These are phyloP conservation scores for Diaporthe eres DNA, from an alignment of 2,329 filamentous ascomycete genomes.

Conservation along the genomic window DNA sequence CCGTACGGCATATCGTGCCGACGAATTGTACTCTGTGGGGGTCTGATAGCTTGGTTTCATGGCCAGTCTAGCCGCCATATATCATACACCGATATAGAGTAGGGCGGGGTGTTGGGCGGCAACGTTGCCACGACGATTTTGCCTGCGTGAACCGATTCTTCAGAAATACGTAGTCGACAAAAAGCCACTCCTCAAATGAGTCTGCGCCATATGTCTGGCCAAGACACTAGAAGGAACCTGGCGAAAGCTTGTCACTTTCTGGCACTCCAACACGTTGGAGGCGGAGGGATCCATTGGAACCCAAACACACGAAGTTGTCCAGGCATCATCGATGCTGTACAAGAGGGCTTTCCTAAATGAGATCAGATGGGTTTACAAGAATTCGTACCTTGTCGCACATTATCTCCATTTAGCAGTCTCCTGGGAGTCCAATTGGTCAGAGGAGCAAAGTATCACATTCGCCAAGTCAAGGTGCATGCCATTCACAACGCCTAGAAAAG, in stretches of 20 bases:
- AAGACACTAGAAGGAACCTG: background rate
- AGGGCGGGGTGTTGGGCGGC: background rate
- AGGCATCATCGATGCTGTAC: background rate
- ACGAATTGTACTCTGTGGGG: background rate
- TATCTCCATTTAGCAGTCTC: too few species aligned
- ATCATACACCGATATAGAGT: background rate
- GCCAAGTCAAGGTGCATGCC: background rate
- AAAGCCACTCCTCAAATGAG: background rate
- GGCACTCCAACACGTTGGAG: background rate
- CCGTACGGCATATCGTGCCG: slow-evolving; percentile 14
- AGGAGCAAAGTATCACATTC: background rate
- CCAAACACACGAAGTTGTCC: background rate
- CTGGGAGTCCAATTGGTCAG: background rate
- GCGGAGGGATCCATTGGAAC: background rate
- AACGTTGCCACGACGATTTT: background rate
- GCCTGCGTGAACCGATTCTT: background rate
- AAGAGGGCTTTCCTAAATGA: background rate
- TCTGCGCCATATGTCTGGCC: background rate
- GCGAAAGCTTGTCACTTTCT: slow-evolving; percentile 7
- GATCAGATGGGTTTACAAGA: background rate
- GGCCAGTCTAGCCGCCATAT: slow-evolving; percentile 13
- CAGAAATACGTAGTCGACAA: background rate
- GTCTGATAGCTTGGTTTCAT: slow-evolving; percentile 16
- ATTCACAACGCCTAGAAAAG: background rate
- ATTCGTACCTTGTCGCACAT: background rate